Conservation (phyloP, 768 basidiomycete genomes). For the Chalciporus piperatus region DNA sequence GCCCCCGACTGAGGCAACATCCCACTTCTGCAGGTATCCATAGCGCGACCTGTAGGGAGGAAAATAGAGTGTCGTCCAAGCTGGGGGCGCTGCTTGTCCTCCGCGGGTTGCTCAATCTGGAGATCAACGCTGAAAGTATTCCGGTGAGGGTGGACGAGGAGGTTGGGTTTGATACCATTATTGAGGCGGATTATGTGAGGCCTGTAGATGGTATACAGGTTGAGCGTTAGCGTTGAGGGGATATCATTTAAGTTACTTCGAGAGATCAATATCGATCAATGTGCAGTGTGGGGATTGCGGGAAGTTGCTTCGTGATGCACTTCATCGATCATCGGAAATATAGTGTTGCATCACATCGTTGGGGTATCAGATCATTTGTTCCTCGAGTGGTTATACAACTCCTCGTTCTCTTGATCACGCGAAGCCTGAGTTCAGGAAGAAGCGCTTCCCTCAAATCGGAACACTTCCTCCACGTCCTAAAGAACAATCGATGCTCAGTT, state of each 20-base stretch:
- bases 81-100: constrained; percentile 69
- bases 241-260: not conserved
- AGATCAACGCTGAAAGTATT: constrained; percentile 39
- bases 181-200: constrained; percentile 50
- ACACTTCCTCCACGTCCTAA: constrained; percentile 62
- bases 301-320: no score
- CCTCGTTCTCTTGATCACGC: not conserved
- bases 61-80: constrained; percentile 73
- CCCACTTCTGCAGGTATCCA: constrained; percentile 51
- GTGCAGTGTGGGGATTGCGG: no score
- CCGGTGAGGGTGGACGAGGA: constrained; percentile 30
- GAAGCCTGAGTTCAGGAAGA: constrained; percentile 4
- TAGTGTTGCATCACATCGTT: not conserved
- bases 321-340: no score
- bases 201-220: constrained; percentile 44
- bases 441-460: constrained; percentile 55
- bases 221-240: constrained; percentile 31
- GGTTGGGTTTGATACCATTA: constrained; percentile 46
- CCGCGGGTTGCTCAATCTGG: constrained; percentile 51
- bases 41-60: constrained; percentile 63
- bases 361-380: not conserved
- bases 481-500: not conserved
- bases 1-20: not conserved
- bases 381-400: not conserved
- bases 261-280: no score